Evolutionary conservation across 805 yeast species (phyloP), one percentile per base, ranked within the genome.

Genomic region (Metschnikowia reukaufii): DNA sequence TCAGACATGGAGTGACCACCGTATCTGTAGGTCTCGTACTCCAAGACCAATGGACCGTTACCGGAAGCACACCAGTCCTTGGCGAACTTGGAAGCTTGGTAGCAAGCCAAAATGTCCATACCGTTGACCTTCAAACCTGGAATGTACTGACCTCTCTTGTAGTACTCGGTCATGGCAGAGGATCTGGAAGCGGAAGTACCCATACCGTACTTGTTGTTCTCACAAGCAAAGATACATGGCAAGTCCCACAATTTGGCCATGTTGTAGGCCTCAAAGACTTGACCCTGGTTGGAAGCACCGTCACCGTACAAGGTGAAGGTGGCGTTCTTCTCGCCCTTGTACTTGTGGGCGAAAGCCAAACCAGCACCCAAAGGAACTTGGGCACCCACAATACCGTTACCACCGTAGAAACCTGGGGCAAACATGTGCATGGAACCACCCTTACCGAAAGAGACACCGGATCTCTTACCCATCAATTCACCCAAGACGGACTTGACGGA

Each of bases 1-100:
- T 94, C 99, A 60, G 98, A 92, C 98, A 94, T 94, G 60, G 99
- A 94, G 83, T 94, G 99, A 72, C 99, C 99, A 79, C 98, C 98
- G 72, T 94, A 94, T 81, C 99, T 87, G 78, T 94, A 94, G 61
- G 99, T 94, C 78, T 91, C 97, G 75, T 86, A 94, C 79, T 94
- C 99, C 60, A 94, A 67, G 45, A 94, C 96, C 59, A 94, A 74
- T 56, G 99, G 99, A 56, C 98, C 99, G 65, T 92, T 91, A 65
- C 96, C 97, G 51, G 84, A 75, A 53, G 86, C 78, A 70, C 88
- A 78, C 96, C 96, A 94, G 72, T 92, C 96, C 78, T 90, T 91
- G 65, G 98, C 98, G 64, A 88, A 94, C 74, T 86, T 88, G 61
- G 97, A 87, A 52, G 96, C 99, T 73, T 87, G 96, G 81, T 88